Evolutionary conservation across 352 stramenopile genomes (phyloP), one percentile per base, ranked within the genome.

Genomic region (Pythium coloratum): DNA sequence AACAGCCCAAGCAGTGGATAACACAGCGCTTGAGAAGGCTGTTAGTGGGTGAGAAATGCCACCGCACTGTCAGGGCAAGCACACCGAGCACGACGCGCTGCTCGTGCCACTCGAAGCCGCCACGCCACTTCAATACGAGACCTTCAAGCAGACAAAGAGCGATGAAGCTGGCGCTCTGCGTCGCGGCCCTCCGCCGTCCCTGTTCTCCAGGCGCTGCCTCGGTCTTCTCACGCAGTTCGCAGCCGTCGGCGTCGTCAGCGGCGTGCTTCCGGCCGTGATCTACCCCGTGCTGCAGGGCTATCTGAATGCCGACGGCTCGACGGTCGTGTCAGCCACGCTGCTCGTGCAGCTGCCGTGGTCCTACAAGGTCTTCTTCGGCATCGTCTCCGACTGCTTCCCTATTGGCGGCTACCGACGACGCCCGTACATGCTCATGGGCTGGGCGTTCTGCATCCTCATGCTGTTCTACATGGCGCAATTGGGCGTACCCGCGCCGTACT

Each of bases 211-310:
- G 2, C 42, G 62, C 9, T 65, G 59, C 3, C 46, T 68, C 20
- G 55, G 59, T 12, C 56, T 67, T 3, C 64, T 69, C 16, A 56
- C 67, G 16, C 60, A 67, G 51, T 67, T 67, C 13, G 60, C 51
- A 1, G 60, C 34, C 14, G 64, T 67, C 1, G 55, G 58, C 51
- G 32, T 67, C 20, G 51, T 67, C n/a, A 67, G 60, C 60, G 60
- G 50, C 53, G 60, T 67, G 36, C 50, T 67, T 36, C 61, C 42
- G 14, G 26, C 38, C 16, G 18, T 73, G 8, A 57, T 71, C 28
- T 67, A 71, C 47, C 72, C 72, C 1, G 47, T 78, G 16, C 64
- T 78, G 9, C 58, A 65, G 26, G 59, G 67, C 38, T 77, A 77
- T 47, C 33, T 77, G 12, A 68, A 72, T 36, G 72, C 67, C 42